Conservation (phyloP, 2,329 filamentous ascomycete species). For the Clonostachys sp. region DNA sequence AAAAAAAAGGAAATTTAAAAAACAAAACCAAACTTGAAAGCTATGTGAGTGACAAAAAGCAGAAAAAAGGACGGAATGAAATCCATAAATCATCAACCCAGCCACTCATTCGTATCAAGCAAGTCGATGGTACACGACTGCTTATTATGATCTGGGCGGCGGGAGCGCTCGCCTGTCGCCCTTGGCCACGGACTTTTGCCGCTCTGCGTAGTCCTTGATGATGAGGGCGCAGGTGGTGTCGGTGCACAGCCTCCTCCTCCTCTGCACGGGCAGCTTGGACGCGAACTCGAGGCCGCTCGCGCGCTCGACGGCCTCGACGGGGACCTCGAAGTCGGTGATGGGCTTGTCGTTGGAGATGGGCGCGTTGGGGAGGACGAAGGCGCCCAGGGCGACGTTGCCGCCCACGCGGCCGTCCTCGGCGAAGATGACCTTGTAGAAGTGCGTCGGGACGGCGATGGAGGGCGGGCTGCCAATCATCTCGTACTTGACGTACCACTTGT, state of each 20-base stretch:
- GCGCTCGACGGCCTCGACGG: slow-evolving; percentile 85
- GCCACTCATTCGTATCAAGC: too few relatives aligned
- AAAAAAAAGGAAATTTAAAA: neutral
- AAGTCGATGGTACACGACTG: too few relatives aligned
- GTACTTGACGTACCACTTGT: slow-evolving; percentile 93
- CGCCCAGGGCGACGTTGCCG: slow-evolving; percentile 81
- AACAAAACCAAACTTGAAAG: neutral
- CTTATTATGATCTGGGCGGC: slow-evolving; percentile 34
- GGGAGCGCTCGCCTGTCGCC: slow-evolving; percentile 10
- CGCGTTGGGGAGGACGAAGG: slow-evolving; percentile 93
- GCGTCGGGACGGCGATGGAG: slow-evolving; percentile 91
- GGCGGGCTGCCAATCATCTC: slow-evolving; percentile 94
- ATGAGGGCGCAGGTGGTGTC: slow-evolving; percentile 82
- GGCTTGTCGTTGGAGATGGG: slow-evolving; percentile 83
- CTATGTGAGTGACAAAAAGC: neutral
- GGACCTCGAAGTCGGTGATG: slow-evolving; percentile 89
- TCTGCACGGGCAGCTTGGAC: slow-evolving; percentile 65
- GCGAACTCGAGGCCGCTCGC: slow-evolving; percentile 92
- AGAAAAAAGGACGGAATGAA: neutral
- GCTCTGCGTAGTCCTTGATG: slow-evolving; percentile 71
- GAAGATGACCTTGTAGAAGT: slow-evolving; percentile 99
- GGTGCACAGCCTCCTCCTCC: slow-evolving; percentile 76
- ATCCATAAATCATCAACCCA: too few relatives aligned
- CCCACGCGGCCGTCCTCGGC: slow-evolving; percentile 72
- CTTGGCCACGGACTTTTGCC: slow-evolving; percentile 54